Conservation (phyloP, 345 rosid genomes). For the Brassica carinata region DNA sequence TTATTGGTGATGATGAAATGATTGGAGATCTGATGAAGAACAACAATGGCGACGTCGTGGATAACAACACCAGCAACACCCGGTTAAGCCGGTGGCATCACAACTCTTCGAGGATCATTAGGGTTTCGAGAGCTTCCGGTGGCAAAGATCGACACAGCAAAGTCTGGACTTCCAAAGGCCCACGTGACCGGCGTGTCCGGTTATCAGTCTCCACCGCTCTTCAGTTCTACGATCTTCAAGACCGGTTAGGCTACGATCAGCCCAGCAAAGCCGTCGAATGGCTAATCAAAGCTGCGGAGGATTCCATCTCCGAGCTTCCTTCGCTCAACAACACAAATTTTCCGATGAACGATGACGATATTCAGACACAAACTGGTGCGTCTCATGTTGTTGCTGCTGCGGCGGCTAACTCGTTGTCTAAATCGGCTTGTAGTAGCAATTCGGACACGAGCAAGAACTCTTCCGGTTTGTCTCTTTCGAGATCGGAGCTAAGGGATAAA, state of each 20-base stretch:
- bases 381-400: neutral
- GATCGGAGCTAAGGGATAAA: slow-evolving; percentile 70
- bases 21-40: slow-evolving; percentile 54
- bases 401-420: neutral
- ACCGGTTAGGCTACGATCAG: slow-evolving; percentile 90
- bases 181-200: slow-evolving; percentile 86
- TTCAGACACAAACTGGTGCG: slow-evolving; percentile 46
- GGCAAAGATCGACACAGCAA: slow-evolving; percentile 99
- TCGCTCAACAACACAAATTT: slow-evolving; percentile 59
- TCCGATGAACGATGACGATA: slow-evolving; percentile 67
- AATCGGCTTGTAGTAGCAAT: slow-evolving; percentile 92
- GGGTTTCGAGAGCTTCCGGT: slow-evolving; percentile 97
- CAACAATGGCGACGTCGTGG: slow-evolving; percentile 38
- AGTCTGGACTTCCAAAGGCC: slow-evolving; percentile 91
- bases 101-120: slow-evolving; percentile 77
- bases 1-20: slow-evolving; percentile 57
- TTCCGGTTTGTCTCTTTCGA: slow-evolving; percentile 69
- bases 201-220: slow-evolving; percentile 89
- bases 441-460: slow-evolving; percentile 96
- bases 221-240: slow-evolving; percentile 93
- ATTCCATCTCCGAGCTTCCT: slow-evolving; percentile 90
- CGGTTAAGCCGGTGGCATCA: slow-evolving; percentile 61
- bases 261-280: slow-evolving; percentile 98
- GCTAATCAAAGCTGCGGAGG: slow-evolving; percentile 84
- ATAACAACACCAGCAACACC: slow-evolving; percentile 26